A percentile compares a stretch with the other conserved stretches of the same genome.
Conservation (phyloP, 768 basidiomycete species). For the Tremella mesenterica region DNA sequence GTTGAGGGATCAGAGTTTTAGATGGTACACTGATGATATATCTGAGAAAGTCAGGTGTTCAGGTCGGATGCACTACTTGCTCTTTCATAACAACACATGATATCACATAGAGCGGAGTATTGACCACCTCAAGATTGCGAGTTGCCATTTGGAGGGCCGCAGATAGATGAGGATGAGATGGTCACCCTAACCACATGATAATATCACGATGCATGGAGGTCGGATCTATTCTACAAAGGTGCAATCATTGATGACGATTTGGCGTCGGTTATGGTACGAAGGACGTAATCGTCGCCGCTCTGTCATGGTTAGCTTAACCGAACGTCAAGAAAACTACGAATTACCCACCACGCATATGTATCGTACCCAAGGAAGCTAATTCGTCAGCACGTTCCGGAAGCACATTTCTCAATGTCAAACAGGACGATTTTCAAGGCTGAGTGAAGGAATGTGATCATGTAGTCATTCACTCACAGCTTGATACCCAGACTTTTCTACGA, state of each 20-base stretch:
- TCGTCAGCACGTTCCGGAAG: not conserved
- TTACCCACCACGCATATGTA: constrained; percentile 65
- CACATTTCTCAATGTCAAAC: not conserved
- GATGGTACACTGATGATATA: too few relatives aligned
- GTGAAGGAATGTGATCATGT: too few relatives aligned
- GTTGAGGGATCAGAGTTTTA: constrained; percentile 39
- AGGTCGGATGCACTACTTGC: too few relatives aligned
- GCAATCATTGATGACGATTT: constrained; percentile 41
- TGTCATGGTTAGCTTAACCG: constrained; percentile 11
- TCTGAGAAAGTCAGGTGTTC: too few relatives aligned
- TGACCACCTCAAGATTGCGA: too few relatives aligned
- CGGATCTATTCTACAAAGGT: constrained; percentile 25
- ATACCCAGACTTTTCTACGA: constrained; percentile 97
- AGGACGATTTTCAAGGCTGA: not conserved
- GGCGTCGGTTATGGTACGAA: constrained; percentile 42
- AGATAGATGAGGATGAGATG: not conserved
- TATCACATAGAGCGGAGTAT: too few relatives aligned
- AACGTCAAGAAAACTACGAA: not conserved
- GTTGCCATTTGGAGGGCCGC: too few relatives aligned
- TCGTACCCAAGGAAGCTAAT: constrained; percentile 87
- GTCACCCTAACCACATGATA: not conserved
- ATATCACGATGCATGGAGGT: not conserved
- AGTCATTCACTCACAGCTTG: constrained; percentile 61
- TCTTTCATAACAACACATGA: too few relatives aligned
- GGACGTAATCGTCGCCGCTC: constrained; percentile 46